Conservation (phyloP, 768 basidiomycete species). For the Porphyrellus cyaneotinctus region DNA sequence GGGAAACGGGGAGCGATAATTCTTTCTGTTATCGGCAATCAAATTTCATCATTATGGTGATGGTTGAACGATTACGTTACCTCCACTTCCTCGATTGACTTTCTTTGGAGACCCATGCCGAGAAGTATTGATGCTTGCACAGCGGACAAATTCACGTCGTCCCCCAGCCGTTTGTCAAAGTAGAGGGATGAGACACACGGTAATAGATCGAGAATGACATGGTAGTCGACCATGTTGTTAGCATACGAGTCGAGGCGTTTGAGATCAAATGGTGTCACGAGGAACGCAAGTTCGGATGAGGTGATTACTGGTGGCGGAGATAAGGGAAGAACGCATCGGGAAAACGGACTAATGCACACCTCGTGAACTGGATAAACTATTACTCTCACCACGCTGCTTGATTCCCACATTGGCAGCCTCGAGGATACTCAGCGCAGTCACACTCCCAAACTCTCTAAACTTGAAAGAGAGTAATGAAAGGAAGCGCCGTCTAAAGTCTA, state of each 20-base stretch:
- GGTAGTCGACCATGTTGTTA: slow-evolving; percentile 94
- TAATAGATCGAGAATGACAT: slow-evolving; percentile 89
- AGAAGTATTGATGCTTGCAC: slow-evolving; percentile 91
- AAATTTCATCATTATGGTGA: not conserved
- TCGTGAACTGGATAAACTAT: slow-evolving; percentile 22
- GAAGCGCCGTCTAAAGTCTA: slow-evolving; percentile 93
- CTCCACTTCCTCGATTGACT: slow-evolving; percentile 86
- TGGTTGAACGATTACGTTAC: slow-evolving; percentile 32
- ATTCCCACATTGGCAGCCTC: slow-evolving; percentile 74
- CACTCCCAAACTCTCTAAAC: slow-evolving; percentile 90
- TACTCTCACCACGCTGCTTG: slow-evolving; percentile 39
- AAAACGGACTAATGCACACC: slow-evolving; percentile 32
- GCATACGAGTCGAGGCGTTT: slow-evolving; percentile 95
- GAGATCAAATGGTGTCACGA: slow-evolving; percentile 88
- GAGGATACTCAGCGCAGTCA: slow-evolving; percentile 81
- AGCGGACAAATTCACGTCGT: slow-evolving; percentile 68
- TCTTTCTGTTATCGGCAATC: slow-evolving; percentile 50
- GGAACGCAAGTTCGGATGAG: slow-evolving; percentile 49
- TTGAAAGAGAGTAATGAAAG: slow-evolving; percentile 86
- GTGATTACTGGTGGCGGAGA: slow-evolving; percentile 11
- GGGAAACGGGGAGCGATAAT: slow-evolving; percentile 78
- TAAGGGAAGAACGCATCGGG: not conserved
- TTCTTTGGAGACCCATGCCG: slow-evolving; percentile 85
- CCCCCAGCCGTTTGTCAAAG: slow-evolving; percentile 71
- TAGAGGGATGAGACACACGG: slow-evolving; percentile 78